A percentile compares a stretch with the other conserved stretches of the same genome.
These are phyloP conservation scores for Pythium inflatum DNA, from an alignment of 352 stramenopile species.

Conservation along the genomic window DNA sequence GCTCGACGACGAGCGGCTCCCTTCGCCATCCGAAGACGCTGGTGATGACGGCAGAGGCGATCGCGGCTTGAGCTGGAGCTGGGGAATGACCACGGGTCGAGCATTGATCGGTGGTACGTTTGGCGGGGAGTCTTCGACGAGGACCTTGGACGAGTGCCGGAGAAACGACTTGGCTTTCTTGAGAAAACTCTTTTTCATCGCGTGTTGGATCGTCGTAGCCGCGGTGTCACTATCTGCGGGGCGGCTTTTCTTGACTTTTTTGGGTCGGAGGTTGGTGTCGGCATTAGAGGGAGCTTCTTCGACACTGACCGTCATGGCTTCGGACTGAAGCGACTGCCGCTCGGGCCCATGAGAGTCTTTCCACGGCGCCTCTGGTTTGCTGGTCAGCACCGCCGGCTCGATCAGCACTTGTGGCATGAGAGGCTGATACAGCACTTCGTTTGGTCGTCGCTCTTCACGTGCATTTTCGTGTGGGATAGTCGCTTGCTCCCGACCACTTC, in stretches of 20 bases:
- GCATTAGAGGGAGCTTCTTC: neutral
- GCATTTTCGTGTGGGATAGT: too few species aligned
- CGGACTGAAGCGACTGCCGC: neutral
- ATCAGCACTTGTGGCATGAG: neutral
- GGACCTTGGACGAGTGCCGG: conserved; percentile 49
- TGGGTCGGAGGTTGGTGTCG: neutral
- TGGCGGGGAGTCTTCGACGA: conserved; percentile 32
- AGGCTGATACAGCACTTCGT: too few species aligned
- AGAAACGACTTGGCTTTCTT: conserved; percentile 42
- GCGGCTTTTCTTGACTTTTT: conserved; percentile 20
- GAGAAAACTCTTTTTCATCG: conserved; percentile 47
- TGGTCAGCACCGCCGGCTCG: too few species aligned
- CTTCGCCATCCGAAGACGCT: conserved; percentile 13
- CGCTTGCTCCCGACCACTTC: neutral
- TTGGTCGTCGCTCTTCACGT: too few species aligned
- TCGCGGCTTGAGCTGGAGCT: conserved; percentile 13
- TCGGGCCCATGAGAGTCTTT: neutral
- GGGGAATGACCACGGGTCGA: conserved; percentile 9
- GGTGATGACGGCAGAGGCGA: neutral
- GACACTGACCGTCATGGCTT: conserved; percentile 12
- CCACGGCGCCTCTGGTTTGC: too few species aligned
- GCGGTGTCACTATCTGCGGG: conserved; percentile 29
- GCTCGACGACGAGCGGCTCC: neutral
- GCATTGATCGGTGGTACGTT: neutral
- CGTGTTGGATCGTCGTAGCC: conserved; percentile 51